Evolutionary conservation across 2,329 filamentous ascomycete species (phyloP).

Genomic region (Dendryphion nanum): DNA sequence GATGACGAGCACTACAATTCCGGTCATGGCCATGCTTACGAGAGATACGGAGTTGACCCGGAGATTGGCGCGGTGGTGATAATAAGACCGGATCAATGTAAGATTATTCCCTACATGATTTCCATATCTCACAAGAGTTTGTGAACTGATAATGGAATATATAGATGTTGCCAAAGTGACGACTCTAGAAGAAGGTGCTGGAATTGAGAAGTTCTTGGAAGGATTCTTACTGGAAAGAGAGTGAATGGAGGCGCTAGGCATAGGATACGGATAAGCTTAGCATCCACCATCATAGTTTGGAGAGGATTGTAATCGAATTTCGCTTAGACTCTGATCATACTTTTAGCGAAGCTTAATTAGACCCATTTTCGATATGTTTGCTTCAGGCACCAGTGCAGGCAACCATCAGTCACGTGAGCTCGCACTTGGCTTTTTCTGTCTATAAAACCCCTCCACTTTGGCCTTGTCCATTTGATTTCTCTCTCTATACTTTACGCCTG

Average conservation of each 20-base stretch:
- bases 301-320: not conserved
- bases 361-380: no score
- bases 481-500: not conserved
- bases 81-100: slow-evolving; percentile 62
- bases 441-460: no score
- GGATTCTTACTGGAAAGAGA: slow-evolving; percentile 12
- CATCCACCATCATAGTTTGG: not conserved
- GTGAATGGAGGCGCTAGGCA: not conserved
- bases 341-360: no score
- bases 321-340: not conserved
- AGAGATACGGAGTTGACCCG: slow-evolving; percentile 52
- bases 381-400: no score
- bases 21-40: slow-evolving; percentile 58
- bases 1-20: slow-evolving; percentile 57
- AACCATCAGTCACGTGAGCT: no score
- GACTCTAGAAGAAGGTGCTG: slow-evolving; percentile 17
- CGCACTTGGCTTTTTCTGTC: not conserved
- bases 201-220: slow-evolving; percentile 21
- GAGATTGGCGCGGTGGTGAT: slow-evolving; percentile 44
- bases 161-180: slow-evolving; percentile 31
- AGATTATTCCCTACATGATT: slow-evolving; percentile 20
- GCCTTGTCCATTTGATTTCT: not conserved
- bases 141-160: not conserved
- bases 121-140: not conserved
- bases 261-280: not conserved